phyloP scores from a whole-genome alignment of 2,329 filamentous ascomycete species.

The Apiospora saccharicola region DNA sequence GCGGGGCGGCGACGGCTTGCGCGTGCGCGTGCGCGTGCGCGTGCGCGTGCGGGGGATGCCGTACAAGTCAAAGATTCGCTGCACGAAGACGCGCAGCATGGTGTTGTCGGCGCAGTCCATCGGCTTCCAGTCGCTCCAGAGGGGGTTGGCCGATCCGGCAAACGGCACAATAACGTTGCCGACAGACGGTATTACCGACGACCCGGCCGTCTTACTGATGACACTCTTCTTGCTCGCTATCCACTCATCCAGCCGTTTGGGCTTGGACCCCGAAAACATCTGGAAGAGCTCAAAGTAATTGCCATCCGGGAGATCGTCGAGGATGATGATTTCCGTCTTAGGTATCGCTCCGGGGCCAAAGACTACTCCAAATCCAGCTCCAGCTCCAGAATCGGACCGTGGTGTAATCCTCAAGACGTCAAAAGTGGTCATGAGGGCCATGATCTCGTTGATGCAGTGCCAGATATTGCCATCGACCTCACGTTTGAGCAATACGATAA shows the following conservation, averaged over 20 bases:
- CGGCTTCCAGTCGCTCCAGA: conserved; percentile 21
- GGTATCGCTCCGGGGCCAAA: neutral
- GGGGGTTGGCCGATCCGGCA: conserved; percentile 14
- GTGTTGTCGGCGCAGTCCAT: conserved; percentile 19
- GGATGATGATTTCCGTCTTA: conserved; percentile 2
- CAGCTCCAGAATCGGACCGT: neutral
- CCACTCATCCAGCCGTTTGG: neutral
- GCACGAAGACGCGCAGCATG: conserved; percentile 18
- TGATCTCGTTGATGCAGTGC: conserved; percentile 20
- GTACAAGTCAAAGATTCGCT: conserved; percentile 13
- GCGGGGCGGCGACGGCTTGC: neutral
- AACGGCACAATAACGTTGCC: conserved; percentile 8
- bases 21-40: neutral
- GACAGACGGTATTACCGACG: neutral
- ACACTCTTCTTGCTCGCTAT: neutral
- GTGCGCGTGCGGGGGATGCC: neutral
- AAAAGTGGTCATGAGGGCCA: conserved; percentile 16
- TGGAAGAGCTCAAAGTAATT: conserved; percentile 20
- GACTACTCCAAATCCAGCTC: neutral
- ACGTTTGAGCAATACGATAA: conserved; percentile 7
- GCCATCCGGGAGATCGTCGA: conserved; percentile 9
- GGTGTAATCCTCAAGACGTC: conserved; percentile 5
- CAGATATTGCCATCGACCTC: conserved; percentile 14
- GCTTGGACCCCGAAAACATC: neutral
- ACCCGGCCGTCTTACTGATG: neutral